Evolutionary conservation across 495 filamentous ascomycete genomes (phyloP).

Genomic region (Pyrenula aspistea): DNA sequence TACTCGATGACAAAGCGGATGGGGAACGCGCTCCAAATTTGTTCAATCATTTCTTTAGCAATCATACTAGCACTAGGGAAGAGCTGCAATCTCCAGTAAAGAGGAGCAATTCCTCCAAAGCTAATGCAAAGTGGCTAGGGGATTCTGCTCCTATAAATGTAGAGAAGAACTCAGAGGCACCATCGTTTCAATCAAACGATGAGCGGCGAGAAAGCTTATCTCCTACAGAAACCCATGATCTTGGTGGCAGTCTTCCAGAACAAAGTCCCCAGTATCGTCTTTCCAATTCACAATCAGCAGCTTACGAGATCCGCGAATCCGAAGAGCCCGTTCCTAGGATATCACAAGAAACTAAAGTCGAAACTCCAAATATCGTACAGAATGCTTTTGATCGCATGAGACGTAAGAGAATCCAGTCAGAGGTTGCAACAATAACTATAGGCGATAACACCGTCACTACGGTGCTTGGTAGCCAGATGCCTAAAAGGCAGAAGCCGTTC

Average conservation of each 20-base stretch:
- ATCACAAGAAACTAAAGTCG: slow-evolving; percentile 11
- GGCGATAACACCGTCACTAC: slow-evolving; percentile 64
- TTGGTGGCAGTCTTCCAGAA: slow-evolving; percentile 22
- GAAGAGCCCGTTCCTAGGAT: slow-evolving; percentile 7
- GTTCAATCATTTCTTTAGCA: background rate
- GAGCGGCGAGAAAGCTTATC: background rate
- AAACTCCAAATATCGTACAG: slow-evolving; percentile 38
- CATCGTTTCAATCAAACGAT: background rate
- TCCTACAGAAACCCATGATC: slow-evolving; percentile 17
- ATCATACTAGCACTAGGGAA: slow-evolving; percentile 1
- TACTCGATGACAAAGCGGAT: background rate
- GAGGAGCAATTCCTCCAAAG: background rate
- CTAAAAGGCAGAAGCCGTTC: slow-evolving; percentile 16
- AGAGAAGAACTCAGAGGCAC: background rate
- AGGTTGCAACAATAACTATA: slow-evolving; percentile 81
- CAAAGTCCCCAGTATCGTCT: slow-evolving; percentile 5
- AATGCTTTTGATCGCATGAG: slow-evolving; percentile 59
- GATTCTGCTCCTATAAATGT: background rate
- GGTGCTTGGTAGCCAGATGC: slow-evolving; percentile 37
- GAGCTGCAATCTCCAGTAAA: background rate
- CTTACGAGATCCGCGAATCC: background rate
- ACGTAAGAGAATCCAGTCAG: slow-evolving; percentile 48
- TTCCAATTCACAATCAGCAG: background rate
- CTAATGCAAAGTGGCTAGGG: background rate
- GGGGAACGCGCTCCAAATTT: background rate